Percentiles rank a stretch among this genome's conserved stretches.
These are phyloP conservation scores for Strigomonas galati DNA, from an alignment of 208 protist genomes.

Conservation along the genomic window DNA sequence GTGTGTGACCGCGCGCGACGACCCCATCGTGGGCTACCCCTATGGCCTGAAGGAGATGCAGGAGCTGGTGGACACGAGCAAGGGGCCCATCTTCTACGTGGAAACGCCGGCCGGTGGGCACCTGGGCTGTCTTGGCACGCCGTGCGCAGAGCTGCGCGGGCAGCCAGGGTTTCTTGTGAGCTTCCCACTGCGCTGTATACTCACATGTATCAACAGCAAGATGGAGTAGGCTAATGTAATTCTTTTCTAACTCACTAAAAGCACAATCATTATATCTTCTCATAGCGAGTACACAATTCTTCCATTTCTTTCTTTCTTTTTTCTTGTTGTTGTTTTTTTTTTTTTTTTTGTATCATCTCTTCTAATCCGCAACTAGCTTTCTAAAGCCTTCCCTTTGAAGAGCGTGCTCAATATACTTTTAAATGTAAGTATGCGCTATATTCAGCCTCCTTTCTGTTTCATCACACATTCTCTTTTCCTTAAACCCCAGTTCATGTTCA, in stretches of 20 bases:
- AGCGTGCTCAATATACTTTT: too few relatives aligned
- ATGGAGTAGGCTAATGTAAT: not conserved
- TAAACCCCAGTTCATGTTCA: not conserved
- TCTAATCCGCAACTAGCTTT: too few relatives aligned
- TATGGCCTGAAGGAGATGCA: not conserved
- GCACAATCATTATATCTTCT: constrained; percentile 2
- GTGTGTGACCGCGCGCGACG: constrained; percentile 2
- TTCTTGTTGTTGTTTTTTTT: constrained; percentile 12
- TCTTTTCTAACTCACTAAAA: not conserved
- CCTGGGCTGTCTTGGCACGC: constrained; percentile 20
- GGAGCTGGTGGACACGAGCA: not conserved
- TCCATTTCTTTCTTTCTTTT: not conserved
- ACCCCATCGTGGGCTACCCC: not conserved
- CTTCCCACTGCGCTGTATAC: not conserved
- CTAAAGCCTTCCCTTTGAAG: too few relatives aligned
- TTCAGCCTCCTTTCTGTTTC: not conserved
- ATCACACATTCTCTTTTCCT: not conserved
- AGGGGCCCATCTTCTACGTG: constrained; percentile 15
- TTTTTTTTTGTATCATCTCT: constrained; percentile 3
- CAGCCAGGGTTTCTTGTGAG: not conserved
- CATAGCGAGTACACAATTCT: not conserved
- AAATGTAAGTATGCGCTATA: not conserved
- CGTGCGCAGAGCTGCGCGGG: constrained; percentile 16
- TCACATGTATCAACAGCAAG: not conserved
- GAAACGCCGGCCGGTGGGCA: constrained; percentile 18